Evolutionary conservation across 1,139 yeast genomes (phyloP).

Genomic region (Sporopachydermia cereana): DNA sequence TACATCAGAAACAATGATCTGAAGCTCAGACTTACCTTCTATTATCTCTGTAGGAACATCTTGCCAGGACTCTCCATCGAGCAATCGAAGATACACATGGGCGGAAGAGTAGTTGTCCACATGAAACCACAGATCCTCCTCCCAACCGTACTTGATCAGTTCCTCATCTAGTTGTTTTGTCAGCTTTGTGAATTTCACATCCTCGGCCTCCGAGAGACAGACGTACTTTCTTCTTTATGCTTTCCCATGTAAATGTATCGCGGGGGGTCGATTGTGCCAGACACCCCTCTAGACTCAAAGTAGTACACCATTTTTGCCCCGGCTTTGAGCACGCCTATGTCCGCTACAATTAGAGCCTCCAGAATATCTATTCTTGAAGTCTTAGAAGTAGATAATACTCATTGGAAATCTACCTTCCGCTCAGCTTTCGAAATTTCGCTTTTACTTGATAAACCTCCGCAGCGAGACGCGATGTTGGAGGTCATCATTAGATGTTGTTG

Average conservation of each 20-base stretch:
- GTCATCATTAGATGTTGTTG: too few relatives aligned
- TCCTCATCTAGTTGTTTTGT: slow-evolving; percentile 35
- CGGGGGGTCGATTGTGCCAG: slow-evolving; percentile 22
- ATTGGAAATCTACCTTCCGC: too few relatives aligned
- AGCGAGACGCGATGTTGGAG: too few relatives aligned
- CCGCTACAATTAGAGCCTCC: too few relatives aligned
- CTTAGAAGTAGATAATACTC: too few relatives aligned
- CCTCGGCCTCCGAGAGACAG: neutral
- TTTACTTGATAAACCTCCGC: too few relatives aligned
- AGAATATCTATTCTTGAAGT: too few relatives aligned
- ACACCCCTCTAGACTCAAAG: slow-evolving; percentile 34
- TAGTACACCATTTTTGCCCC: slow-evolving; percentile 51
- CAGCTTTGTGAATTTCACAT: neutral
- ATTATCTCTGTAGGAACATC: slow-evolving; percentile 41
- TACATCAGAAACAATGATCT: neutral
- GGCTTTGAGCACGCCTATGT: too few relatives aligned
- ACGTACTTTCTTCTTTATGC: slow-evolving; percentile 53
- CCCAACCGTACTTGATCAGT: slow-evolving; percentile 56
- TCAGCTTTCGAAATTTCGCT: too few relatives aligned
- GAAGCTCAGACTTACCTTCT: slow-evolving; percentile 11
- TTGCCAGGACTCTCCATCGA: slow-evolving; percentile 33
- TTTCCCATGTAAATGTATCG: slow-evolving; percentile 55
- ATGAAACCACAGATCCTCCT: slow-evolving; percentile 73
- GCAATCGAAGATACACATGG: slow-evolving; percentile 60
- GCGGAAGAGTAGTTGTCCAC: slow-evolving; percentile 75